Evolutionary conservation across 441 rosid species (phyloP), one percentile per base, ranked within the genome.

Genomic region (Isatis lusitanica): DNA sequence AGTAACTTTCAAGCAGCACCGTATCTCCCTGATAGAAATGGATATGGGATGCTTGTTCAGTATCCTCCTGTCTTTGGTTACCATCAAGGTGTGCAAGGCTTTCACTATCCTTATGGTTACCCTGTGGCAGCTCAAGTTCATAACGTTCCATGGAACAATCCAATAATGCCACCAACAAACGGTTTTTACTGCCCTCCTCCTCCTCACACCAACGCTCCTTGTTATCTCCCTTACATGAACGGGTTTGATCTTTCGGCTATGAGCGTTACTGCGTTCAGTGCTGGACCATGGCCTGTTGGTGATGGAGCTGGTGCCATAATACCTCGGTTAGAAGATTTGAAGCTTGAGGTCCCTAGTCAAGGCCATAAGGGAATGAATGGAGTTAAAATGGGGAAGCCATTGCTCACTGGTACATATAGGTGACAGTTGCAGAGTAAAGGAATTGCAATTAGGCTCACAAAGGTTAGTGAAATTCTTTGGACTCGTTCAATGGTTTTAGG

Each of bases 31-130:
- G 70, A 63, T 67, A 66, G 73, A 73, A 78, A 80, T 10, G 75
- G 82, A n/a, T 80, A 79, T 75, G 86, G 84, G 47, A 46, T 72
- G 39, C 7, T 56, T 43, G 62, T 81, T 5, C 68, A 74, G 18
- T 82, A 69, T 59, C 69, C 77, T 68, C 79, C 79, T 3, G 30
- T 68, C 44, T 67, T 71, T 9, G 76, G 78, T 16, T 84, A 83
- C 79, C 61, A 80, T 74, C 65, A 33, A 38, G 62, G 74, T 52
- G 60, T 74, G 56, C 86, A 75, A 51, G 79, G 82, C 40, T 74
- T 67, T 82, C 44, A 36, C 2, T 87, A 78, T 75, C 87, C 82
- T 15, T 59, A 74, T 61, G 81, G 83, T 42, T 90, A 80, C 75
- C 86, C 88, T 2, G 59, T 70, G 28, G 40, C 79, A 24, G 77